These are phyloP conservation scores for Stereum hirsutum DNA, from an alignment of 1,284 basidiomycete genomes.

Conservation along the genomic window DNA sequence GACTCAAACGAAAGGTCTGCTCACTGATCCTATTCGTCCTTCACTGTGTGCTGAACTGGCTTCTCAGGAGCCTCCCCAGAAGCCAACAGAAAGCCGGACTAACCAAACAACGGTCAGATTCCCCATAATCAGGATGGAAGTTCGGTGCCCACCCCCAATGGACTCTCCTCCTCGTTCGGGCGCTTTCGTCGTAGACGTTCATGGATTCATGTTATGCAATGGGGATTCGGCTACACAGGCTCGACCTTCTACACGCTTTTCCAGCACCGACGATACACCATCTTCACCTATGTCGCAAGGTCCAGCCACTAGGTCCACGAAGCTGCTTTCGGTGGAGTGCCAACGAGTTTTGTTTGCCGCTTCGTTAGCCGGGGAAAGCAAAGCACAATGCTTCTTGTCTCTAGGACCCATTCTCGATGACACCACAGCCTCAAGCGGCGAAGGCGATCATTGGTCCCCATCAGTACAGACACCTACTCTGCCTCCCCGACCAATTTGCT, in stretches of 20 bases:
- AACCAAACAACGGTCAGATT: constrained; percentile 30
- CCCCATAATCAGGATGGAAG: constrained; percentile 50
- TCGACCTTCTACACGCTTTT: constrained; percentile 30
- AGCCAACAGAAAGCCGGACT: too few species aligned
- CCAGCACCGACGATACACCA: constrained; percentile 13
- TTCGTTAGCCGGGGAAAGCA: constrained; percentile 25
- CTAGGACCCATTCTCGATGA: constrained; percentile 14
- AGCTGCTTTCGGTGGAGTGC: constrained; percentile 29
- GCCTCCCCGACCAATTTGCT: too few species aligned
- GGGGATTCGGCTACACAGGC: constrained; percentile 15
- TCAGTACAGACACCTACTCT: too few species aligned
- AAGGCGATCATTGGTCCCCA: too few species aligned
- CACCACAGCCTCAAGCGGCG: not conserved
- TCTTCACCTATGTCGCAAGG: not conserved
- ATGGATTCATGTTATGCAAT: constrained; percentile 36
- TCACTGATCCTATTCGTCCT: too few species aligned
- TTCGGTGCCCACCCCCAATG: constrained; percentile 45
- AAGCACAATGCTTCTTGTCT: constrained; percentile 21
- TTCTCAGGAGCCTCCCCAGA: too few species aligned
- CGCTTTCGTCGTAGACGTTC: constrained; percentile 53
- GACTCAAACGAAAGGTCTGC: constrained; percentile 15
- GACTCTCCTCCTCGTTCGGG: constrained; percentile 45
- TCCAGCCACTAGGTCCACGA: constrained; percentile 10
- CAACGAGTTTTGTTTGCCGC: constrained; percentile 39
- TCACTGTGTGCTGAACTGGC: too few species aligned